Evolutionary conservation across 2,329 filamentous ascomycete genomes (phyloP).

Genomic region (Colletotrichum filicis): DNA sequence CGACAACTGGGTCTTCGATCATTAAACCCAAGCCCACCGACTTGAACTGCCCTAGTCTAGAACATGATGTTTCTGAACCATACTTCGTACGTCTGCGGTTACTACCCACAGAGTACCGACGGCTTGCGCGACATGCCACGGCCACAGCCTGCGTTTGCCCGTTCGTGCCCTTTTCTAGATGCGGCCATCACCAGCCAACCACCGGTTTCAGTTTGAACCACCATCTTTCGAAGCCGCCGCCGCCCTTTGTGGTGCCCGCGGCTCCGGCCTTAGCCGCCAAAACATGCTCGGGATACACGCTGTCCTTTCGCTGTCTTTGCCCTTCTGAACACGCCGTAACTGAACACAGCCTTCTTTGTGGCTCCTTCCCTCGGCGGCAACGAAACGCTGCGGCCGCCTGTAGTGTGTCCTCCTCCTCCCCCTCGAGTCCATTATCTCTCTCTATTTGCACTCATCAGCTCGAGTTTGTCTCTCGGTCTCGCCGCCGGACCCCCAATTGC

Average conservation of each 20-base stretch:
- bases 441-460: background rate
- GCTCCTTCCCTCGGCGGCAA: background rate
- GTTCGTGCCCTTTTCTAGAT: background rate
- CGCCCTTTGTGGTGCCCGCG: background rate
- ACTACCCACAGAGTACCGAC: background rate
- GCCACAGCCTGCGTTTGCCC: background rate
- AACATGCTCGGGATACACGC: background rate
- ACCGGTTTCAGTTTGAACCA: slow-evolving; percentile 25
- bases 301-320: background rate
- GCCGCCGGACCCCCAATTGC: background rate
- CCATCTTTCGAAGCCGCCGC: slow-evolving; percentile 1
- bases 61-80: slow-evolving; percentile 22
- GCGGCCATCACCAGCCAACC: slow-evolving; percentile 13
- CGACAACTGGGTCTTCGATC: background rate
- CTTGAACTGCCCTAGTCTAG: slow-evolving; percentile 1
- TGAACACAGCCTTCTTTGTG: background rate
- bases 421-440: background rate
- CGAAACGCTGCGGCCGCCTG: background rate
- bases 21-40: background rate
- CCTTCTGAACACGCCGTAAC: background rate
- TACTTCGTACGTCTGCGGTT: too few relatives aligned
- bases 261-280: slow-evolving; percentile 24
- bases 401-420: background rate
- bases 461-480: background rate
- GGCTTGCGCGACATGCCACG: background rate